These are phyloP conservation scores for Vitis hybrid DNA, from an alignment of 177 flowering plant species.

Conservation along the genomic window DNA sequence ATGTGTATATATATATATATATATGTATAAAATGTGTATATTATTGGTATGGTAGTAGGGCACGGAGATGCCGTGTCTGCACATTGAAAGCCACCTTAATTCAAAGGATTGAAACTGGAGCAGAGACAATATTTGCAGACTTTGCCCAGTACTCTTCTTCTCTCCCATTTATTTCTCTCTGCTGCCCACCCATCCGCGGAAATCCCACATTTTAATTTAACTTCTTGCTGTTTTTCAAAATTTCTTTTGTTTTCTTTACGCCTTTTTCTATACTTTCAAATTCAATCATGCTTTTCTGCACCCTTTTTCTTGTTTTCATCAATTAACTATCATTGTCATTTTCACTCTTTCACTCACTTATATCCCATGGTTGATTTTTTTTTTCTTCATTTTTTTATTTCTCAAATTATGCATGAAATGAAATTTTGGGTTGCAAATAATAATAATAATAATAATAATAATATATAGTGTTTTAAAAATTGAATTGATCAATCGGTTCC, in stretches of 20 bases:
- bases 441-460: too few relatives aligned
- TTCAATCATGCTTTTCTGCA: too few relatives aligned
- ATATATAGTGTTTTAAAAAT: too few relatives aligned
- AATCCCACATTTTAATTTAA: background rate
- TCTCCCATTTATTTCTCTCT: conserved; percentile 12
- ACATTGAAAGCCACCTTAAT: conserved; percentile 31
- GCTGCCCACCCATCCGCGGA: background rate
- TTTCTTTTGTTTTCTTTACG: background rate
- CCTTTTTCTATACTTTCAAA: background rate
- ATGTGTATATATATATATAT: background rate
- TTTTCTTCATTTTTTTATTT: too few relatives aligned
- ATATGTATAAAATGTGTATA: background rate
- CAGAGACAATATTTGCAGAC: conserved; percentile 8
- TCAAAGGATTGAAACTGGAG: conserved; percentile 2
- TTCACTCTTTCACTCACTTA: too few relatives aligned
- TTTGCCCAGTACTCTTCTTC: background rate
- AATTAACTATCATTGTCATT: too few relatives aligned
- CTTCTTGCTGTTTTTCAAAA: background rate
- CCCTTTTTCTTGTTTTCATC: too few relatives aligned
- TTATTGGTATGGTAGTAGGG: conserved; percentile 5
- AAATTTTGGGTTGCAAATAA: too few relatives aligned
- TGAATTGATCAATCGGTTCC: too few relatives aligned
- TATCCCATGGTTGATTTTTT: too few relatives aligned
- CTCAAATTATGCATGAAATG: too few relatives aligned
- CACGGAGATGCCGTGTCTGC: conserved; percentile 58